Conservation (phyloP, 2,329 filamentous ascomycete species). For the Pseudogymnoascus sp. region DNA sequence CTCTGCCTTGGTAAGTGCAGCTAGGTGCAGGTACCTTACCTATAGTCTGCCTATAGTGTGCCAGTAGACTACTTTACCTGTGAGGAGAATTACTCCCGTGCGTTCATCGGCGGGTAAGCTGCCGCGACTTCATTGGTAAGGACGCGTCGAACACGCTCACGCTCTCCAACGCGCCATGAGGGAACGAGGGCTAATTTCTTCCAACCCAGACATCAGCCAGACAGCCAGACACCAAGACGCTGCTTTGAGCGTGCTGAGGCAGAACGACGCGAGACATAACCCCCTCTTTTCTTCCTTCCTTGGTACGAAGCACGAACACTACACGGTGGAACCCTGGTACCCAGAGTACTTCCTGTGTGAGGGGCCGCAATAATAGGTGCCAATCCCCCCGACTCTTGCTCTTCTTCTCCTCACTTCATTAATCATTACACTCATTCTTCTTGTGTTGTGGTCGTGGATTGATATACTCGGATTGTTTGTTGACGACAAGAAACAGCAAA, state of each 20-base stretch:
- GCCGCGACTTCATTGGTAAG: neutral
- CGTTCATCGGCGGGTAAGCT: neutral
- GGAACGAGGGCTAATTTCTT: neutral
- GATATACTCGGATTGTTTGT: neutral
- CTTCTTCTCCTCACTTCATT: neutral
- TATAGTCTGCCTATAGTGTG: neutral
- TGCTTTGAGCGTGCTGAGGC: neutral
- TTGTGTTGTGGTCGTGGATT: constrained; percentile 2
- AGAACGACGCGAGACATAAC: neutral
- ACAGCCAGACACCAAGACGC: neutral
- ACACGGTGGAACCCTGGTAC: neutral
- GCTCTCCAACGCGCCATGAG: neutral
- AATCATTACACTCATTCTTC: neutral
- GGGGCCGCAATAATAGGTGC: constrained; percentile 3
- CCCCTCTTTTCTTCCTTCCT: neutral
- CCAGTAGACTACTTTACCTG: neutral
- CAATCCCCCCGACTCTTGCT: neutral
- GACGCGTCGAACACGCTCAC: constrained; percentile 1
- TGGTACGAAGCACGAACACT: neutral
- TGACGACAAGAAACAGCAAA: neutral
- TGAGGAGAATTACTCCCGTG: neutral
- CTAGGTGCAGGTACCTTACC: neutral
- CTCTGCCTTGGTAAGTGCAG: neutral
- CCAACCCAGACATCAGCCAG: neutral
- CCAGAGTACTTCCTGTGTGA: neutral